phyloP scores from a whole-genome alignment of 1,284 basidiomycete genomes.

The Phenoliferia sp. region DNA sequence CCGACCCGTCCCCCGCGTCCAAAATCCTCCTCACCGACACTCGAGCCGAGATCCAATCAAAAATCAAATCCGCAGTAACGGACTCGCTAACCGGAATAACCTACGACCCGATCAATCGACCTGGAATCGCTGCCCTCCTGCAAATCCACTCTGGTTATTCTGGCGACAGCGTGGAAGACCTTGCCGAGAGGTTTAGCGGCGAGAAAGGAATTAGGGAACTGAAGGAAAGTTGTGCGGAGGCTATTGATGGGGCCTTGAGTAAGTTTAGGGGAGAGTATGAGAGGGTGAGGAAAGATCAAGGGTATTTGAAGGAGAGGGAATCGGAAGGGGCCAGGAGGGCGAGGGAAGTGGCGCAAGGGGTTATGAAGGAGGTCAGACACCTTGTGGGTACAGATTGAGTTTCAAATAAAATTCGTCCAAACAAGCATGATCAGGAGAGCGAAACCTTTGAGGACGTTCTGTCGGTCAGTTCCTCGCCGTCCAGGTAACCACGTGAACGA shows the following conservation, averaged over 20 bases:
- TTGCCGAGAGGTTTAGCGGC: conserved; percentile 52
- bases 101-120: conserved; percentile 69
- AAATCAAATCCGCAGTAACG: conserved; percentile 77
- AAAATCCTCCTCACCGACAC: conserved; percentile 82
- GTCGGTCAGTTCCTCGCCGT: too few relatives aligned
- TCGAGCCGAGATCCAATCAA: conserved; percentile 56
- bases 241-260: conserved; percentile 63
- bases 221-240: conserved; percentile 69
- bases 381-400: conserved; percentile 53
- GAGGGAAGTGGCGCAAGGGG: conserved; percentile 55
- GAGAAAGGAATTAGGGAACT: conserved; percentile 59
- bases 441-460: too few relatives aligned
- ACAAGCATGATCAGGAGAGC: too few relatives aligned
- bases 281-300: conserved; percentile 57
- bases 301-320: conserved; percentile 62
- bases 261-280: conserved; percentile 66
- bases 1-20: conserved; percentile 69
- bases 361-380: conserved; percentile 62
- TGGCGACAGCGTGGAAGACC: conserved; percentile 49
- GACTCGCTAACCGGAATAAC: conserved; percentile 69
- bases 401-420: too few relatives aligned
- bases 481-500: too few relatives aligned
- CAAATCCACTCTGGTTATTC: conserved; percentile 59
- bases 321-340: conserved; percentile 62
- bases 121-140: conserved; percentile 79